A percentile compares a stretch with the other conserved stretches of the same genome.
phyloP scores from a whole-genome alignment of 495 filamentous ascomycete species.

The Neurospora sp. region DNA sequence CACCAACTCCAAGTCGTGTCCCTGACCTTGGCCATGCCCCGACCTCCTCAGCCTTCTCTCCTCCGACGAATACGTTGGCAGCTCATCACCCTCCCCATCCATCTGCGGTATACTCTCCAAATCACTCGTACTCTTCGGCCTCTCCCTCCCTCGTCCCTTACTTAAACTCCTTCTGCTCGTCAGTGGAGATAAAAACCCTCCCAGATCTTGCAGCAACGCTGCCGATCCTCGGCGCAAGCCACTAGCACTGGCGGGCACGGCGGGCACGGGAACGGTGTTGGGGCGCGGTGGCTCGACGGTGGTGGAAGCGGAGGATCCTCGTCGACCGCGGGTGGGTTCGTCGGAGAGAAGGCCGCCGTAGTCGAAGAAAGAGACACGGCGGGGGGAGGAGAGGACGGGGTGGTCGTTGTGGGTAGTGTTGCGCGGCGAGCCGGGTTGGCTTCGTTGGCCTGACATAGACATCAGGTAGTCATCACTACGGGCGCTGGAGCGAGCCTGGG shows the following conservation, averaged over 20 bases:
- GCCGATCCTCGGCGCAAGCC: slow-evolving; percentile 38
- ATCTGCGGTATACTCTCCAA: slow-evolving; percentile 25
- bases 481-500: slow-evolving; percentile 12
- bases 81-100: neutral
- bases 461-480: slow-evolving; percentile 26
- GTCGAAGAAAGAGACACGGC: slow-evolving; percentile 58
- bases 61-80: neutral
- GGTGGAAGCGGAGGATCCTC: slow-evolving; percentile 25
- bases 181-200: slow-evolving; percentile 31
- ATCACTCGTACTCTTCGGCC: neutral
- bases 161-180: slow-evolving; percentile 10
- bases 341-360: slow-evolving; percentile 53
- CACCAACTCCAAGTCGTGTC: slow-evolving; percentile 32
- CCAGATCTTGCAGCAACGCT: slow-evolving; percentile 48
- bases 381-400: slow-evolving; percentile 23
- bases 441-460: slow-evolving; percentile 9
- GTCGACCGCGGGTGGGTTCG: slow-evolving; percentile 17
- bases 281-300: slow-evolving; percentile 21
- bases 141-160: neutral
- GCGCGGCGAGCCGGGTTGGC: slow-evolving; percentile 20
- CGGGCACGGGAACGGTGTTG: slow-evolving; percentile 19
- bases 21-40: neutral
- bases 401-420: neutral
- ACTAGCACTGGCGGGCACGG: slow-evolving; percentile 20
- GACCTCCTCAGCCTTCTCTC: neutral